These are phyloP conservation scores for Amanita rubescens DNA, from an alignment of 768 basidiomycete genomes.

Conservation along the genomic window DNA sequence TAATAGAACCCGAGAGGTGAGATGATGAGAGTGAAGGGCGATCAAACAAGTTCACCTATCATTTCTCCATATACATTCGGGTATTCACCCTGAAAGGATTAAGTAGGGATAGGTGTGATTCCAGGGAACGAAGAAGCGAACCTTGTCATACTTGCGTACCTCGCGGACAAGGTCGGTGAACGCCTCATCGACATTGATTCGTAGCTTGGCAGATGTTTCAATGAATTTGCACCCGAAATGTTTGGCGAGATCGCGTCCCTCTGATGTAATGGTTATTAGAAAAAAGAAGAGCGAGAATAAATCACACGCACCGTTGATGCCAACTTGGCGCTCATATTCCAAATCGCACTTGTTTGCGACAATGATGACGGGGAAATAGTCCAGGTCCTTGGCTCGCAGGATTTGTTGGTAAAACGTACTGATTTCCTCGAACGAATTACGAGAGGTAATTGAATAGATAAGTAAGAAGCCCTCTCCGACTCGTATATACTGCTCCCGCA, in stretches of 20 bases:
- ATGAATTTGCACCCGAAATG: constrained; percentile 93
- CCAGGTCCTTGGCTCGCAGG: constrained; percentile 92
- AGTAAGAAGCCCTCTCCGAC: constrained; percentile 97
- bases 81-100: constrained; percentile 40
- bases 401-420: constrained; percentile 95
- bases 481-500: constrained; percentile 99
- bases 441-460: constrained; percentile 97
- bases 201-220: constrained; percentile 93
- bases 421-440: constrained; percentile 96
- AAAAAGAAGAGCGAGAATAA: neutral
- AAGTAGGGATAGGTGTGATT: neutral
- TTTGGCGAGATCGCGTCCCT: constrained; percentile 96
- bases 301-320: constrained; percentile 68
- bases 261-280: constrained; percentile 34
- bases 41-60: too few relatives aligned
- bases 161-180: constrained; percentile 91
- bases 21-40: too few relatives aligned
- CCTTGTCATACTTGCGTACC: constrained; percentile 92
- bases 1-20: too few relatives aligned
- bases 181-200: constrained; percentile 95
- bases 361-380: constrained; percentile 90
- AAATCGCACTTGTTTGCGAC: constrained; percentile 98
- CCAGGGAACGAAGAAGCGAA: constrained; percentile 21
- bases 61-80: too few relatives aligned
- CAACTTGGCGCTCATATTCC: constrained; percentile 94